Conservation (phyloP, 345 rosid genomes). For the Lepidium africanum region DNA sequence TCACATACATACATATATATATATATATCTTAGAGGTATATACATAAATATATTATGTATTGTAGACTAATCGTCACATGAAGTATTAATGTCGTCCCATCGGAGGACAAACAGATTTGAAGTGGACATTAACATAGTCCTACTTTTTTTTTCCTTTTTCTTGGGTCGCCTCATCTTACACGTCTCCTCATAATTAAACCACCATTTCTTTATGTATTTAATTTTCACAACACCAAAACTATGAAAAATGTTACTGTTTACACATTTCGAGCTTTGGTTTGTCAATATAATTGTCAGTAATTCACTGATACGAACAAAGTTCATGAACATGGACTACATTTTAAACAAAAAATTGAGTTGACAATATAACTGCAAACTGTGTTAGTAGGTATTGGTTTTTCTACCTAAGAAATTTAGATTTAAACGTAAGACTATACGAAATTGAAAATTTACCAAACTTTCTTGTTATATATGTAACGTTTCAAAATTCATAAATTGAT, state of each 20-base stretch:
- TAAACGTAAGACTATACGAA: neutral
- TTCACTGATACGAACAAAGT: neutral
- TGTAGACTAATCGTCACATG: conserved; percentile 23
- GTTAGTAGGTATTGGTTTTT: neutral
- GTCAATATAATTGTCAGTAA: neutral
- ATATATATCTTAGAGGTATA: neutral
- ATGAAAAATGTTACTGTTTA: too few species aligned
- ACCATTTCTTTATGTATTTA: neutral
- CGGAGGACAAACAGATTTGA: conserved; percentile 25
- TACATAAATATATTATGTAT: neutral
- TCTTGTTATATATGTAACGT: neutral
- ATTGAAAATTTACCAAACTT: neutral
- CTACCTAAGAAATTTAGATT: neutral
- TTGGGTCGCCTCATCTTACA: conserved; percentile 23
- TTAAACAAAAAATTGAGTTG: neutral
- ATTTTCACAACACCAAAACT: neutral
- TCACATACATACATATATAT: neutral
- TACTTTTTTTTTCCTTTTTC: neutral
- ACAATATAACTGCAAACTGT: neutral
- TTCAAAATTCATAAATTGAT: neutral
- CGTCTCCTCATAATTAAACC: conserved; percentile 23
- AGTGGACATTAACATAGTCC: conserved; percentile 23
- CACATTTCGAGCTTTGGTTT: neutral
- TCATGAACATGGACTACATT: neutral
- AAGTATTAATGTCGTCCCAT: conserved; percentile 28